Conservation (phyloP, 2,329 filamentous ascomycete species). For the Fusarium papillatum region DNA sequence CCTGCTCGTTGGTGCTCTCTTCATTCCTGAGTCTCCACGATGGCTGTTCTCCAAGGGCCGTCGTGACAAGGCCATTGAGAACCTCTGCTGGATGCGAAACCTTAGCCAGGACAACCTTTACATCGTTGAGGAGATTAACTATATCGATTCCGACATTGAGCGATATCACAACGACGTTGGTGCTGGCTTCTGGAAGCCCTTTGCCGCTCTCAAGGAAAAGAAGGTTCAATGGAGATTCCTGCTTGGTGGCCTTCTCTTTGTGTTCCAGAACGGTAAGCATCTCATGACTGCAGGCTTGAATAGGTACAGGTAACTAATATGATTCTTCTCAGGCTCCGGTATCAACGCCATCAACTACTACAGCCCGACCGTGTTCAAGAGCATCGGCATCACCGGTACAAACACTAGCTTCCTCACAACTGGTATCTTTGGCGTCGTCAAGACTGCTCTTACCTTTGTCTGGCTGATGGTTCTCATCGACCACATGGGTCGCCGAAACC, state of each 20-base stretch:
- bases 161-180: slow-evolving; percentile 74
- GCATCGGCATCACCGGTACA: slow-evolving; percentile 60
- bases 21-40: slow-evolving; percentile 75
- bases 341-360: slow-evolving; percentile 89
- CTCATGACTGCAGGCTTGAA: slow-evolving; percentile 40
- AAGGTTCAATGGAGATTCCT: slow-evolving; percentile 79
- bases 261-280: slow-evolving; percentile 79
- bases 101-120: slow-evolving; percentile 70
- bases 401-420: slow-evolving; percentile 70
- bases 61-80: slow-evolving; percentile 69
- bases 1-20: slow-evolving; percentile 70
- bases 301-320: slow-evolving; percentile 15
- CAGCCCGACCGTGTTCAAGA: slow-evolving; percentile 59
- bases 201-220: slow-evolving; percentile 67
- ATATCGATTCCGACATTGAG: slow-evolving; percentile 79
- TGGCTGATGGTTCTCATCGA: slow-evolving; percentile 81
- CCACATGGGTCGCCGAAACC: slow-evolving; percentile 64
- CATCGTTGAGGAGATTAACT: slow-evolving; percentile 79
- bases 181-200: slow-evolving; percentile 81
- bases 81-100: slow-evolving; percentile 75
- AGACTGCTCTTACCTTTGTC: slow-evolving; percentile 76
- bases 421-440: slow-evolving; percentile 83
- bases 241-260: slow-evolving; percentile 80
- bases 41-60: slow-evolving; percentile 76
- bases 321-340: slow-evolving; percentile 56